Conservation (phyloP, 306 rosid species). For the Cucumis melo region DNA sequence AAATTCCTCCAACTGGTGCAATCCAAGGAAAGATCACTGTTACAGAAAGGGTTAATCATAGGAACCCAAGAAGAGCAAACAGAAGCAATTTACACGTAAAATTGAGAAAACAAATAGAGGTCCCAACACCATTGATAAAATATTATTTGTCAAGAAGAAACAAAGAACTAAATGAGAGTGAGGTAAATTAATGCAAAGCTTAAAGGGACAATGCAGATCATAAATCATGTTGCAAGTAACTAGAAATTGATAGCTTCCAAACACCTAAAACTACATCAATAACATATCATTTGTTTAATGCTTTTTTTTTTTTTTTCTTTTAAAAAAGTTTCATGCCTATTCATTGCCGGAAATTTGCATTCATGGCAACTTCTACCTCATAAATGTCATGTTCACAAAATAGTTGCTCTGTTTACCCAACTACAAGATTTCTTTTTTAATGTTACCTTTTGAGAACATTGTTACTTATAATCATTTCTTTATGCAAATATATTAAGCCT, state of each 20-base stretch:
- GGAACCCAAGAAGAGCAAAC: neutral
- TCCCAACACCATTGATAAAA: neutral
- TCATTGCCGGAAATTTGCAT: neutral
- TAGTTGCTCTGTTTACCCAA: neutral
- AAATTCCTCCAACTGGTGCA: neutral
- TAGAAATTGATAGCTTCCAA: neutral
- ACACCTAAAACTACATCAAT: neutral
- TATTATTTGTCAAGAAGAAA: neutral
- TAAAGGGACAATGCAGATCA: neutral
- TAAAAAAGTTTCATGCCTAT: neutral
- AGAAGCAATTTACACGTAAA: neutral
- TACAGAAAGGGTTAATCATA: neutral
- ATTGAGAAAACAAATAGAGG: neutral
- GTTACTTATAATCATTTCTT: neutral
- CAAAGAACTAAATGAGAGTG: neutral
- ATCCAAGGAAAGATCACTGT: neutral
- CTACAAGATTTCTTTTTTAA: neutral
- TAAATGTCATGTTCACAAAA: neutral
- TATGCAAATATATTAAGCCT: neutral
- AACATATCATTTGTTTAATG: neutral
- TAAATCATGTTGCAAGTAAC: neutral
- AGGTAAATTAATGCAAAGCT: neutral
- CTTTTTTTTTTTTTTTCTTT: neutral
- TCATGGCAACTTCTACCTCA: neutral
- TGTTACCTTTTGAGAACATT: neutral